phyloP scores from a whole-genome alignment of 257 asterid genomes.

The Nicotiana knightiana region DNA sequence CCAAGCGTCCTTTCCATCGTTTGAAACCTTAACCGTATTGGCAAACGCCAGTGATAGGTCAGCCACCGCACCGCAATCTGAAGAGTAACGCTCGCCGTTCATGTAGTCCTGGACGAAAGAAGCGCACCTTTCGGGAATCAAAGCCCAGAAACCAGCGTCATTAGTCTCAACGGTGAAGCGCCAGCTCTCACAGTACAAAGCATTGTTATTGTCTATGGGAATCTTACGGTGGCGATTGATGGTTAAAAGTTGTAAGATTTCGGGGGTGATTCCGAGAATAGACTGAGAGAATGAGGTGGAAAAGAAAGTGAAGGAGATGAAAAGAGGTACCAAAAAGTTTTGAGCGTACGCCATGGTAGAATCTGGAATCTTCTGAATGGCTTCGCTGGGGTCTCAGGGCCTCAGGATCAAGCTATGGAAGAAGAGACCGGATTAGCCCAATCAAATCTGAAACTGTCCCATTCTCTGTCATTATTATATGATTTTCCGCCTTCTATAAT shows the following conservation, averaged over 20 bases:
- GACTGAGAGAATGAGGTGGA: constrained; percentile 35
- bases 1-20: constrained; percentile 70
- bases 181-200: constrained; percentile 68
- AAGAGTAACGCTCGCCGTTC: constrained; percentile 37
- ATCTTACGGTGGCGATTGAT: constrained; percentile 25
- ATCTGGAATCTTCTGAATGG: not conserved
- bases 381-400: not conserved
- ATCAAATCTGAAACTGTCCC: too few species aligned
- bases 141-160: constrained; percentile 52
- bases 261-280: constrained; percentile 33
- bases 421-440: too few species aligned
- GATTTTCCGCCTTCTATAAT: too few species aligned
- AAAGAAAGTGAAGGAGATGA: constrained; percentile 21
- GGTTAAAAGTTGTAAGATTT: constrained; percentile 3
- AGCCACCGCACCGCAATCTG: constrained; percentile 65
- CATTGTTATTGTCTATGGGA: constrained; percentile 13
- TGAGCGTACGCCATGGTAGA: not conserved
- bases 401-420: too few species aligned
- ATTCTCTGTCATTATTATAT: too few species aligned
- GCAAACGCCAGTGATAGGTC: constrained; percentile 43
- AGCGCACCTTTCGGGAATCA: constrained; percentile 43
- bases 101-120: constrained; percentile 54
- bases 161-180: constrained; percentile 76
- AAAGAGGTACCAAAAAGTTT: constrained; percentile 2
- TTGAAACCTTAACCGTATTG: constrained; percentile 28